Conservation (phyloP, 768 basidiomycete species). For the Auricularia cornea region DNA sequence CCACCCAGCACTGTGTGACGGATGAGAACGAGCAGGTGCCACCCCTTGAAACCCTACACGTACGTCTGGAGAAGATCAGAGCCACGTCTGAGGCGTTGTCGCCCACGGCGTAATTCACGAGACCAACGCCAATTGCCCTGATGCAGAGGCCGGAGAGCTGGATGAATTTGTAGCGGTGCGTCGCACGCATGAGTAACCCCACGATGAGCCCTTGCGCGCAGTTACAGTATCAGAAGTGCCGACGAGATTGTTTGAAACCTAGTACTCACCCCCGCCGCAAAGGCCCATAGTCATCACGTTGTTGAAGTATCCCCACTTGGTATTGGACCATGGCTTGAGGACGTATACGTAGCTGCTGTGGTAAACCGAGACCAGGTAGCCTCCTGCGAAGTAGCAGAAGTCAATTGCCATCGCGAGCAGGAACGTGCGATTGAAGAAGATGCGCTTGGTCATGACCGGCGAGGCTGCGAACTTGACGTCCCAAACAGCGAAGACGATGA, state of each 20-base stretch:
- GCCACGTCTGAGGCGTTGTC: conserved; percentile 16
- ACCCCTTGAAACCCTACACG: background rate
- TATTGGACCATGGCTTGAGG: conserved; percentile 15
- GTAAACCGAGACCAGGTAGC: background rate
- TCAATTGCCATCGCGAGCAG: conserved; percentile 17
- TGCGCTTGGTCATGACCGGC: conserved; percentile 27
- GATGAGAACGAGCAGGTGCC: background rate
- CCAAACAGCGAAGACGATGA: conserved; percentile 23
- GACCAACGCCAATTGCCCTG: conserved; percentile 22
- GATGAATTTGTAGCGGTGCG: conserved; percentile 38
- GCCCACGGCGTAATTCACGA: conserved; percentile 21
- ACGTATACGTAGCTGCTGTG: background rate
- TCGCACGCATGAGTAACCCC: conserved; percentile 34
- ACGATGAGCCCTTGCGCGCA: conserved; percentile 34
- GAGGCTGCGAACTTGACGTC: conserved; percentile 24
- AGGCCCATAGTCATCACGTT: conserved; percentile 34
- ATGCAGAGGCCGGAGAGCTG: conserved; percentile 30
- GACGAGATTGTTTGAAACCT: too few species aligned
- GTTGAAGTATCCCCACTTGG: conserved; percentile 12
- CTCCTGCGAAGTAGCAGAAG: background rate
- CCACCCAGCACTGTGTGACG: conserved; percentile 38
- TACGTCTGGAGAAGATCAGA: conserved; percentile 30
- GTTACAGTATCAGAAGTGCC: too few species aligned
- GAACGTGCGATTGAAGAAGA: conserved; percentile 27
- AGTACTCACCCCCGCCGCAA: conserved; percentile 19